Conservation (phyloP, 164 flowering plant genomes). For the Berberis vulgaris region DNA sequence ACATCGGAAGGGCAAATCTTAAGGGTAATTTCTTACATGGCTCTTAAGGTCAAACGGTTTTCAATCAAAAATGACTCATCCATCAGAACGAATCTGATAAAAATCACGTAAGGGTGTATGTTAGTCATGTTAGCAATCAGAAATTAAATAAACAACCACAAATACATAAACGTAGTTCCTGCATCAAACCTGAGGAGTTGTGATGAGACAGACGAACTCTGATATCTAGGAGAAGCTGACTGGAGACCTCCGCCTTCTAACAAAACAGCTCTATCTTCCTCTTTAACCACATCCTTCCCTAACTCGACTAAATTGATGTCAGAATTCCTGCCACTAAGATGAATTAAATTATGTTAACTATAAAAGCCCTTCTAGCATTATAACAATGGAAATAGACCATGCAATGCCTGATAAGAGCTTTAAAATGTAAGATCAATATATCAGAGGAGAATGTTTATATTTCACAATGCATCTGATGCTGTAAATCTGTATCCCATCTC, state of each 20-base stretch:
- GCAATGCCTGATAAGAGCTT: too few species aligned
- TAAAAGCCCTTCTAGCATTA: too few species aligned
- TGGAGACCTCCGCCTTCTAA: slow-evolving; percentile 71
- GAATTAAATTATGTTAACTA: background rate
- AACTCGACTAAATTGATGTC: slow-evolving; percentile 71
- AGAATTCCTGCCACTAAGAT: slow-evolving; percentile 49
- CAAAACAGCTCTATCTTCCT: slow-evolving; percentile 75
- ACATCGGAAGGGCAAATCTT: background rate
- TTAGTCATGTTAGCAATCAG: background rate
- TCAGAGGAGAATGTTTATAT: too few species aligned
- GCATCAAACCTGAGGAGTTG: slow-evolving; percentile 48
- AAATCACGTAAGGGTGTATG: slow-evolving; percentile 4
- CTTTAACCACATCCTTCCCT: slow-evolving; percentile 41
- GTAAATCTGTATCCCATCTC: too few species aligned
- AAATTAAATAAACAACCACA: background rate
- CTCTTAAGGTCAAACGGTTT: slow-evolving; percentile 68
- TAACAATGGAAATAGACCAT: too few species aligned
- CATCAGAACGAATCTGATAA: slow-evolving; percentile 63
- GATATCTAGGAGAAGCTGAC: slow-evolving; percentile 56
- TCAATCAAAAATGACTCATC: slow-evolving; percentile 85
- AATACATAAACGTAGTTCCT: background rate
- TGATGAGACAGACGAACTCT: slow-evolving; percentile 31
- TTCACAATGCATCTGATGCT: too few species aligned
- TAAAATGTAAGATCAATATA: too few species aligned
- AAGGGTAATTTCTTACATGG: slow-evolving; percentile 51